Evolutionary conservation across 2,329 filamentous ascomycete genomes (phyloP).

Genomic region (Microsporum audouinii): DNA sequence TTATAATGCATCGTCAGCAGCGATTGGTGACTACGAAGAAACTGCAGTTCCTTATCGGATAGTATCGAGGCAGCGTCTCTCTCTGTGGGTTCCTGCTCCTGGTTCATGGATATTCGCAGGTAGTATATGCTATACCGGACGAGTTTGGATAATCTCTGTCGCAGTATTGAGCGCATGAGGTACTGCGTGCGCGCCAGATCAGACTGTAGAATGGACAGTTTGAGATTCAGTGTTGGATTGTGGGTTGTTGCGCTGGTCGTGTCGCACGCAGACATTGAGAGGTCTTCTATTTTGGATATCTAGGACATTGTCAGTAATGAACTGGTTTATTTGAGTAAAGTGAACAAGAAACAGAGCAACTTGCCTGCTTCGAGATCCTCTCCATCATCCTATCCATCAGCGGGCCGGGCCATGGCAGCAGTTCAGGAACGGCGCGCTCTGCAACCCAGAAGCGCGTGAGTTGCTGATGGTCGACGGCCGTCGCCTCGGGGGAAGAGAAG

Average conservation of each 20-base stretch:
- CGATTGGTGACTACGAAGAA: slow-evolving; percentile 73
- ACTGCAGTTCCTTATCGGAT: slow-evolving; percentile 65
- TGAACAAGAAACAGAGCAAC: neutral
- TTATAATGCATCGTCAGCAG: slow-evolving; percentile 77
- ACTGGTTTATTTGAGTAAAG: neutral
- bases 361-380: slow-evolving; percentile 52
- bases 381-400: slow-evolving; percentile 74
- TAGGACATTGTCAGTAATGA: slow-evolving; percentile 13
- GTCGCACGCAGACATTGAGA: slow-evolving; percentile 35
- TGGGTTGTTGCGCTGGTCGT: slow-evolving; percentile 41
- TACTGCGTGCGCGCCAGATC: slow-evolving; percentile 93
- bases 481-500: slow-evolving; percentile 28
- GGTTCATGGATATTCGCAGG: slow-evolving; percentile 21
- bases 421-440: slow-evolving; percentile 76
- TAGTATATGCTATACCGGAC: slow-evolving; percentile 42
- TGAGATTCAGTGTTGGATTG: slow-evolving; percentile 85
- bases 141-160: slow-evolving; percentile 72
- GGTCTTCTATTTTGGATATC: slow-evolving; percentile 58
- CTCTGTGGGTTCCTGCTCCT: slow-evolving; percentile 15
- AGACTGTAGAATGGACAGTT: slow-evolving; percentile 88
- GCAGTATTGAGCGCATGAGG: slow-evolving; percentile 68
- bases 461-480: slow-evolving; percentile 62
- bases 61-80: slow-evolving; percentile 40
- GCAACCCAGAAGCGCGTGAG: slow-evolving; percentile 88
- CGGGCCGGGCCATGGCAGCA: slow-evolving; percentile 65